phyloP scores from a whole-genome alignment of 805 yeast species.

The Suhomyces vadensis region DNA sequence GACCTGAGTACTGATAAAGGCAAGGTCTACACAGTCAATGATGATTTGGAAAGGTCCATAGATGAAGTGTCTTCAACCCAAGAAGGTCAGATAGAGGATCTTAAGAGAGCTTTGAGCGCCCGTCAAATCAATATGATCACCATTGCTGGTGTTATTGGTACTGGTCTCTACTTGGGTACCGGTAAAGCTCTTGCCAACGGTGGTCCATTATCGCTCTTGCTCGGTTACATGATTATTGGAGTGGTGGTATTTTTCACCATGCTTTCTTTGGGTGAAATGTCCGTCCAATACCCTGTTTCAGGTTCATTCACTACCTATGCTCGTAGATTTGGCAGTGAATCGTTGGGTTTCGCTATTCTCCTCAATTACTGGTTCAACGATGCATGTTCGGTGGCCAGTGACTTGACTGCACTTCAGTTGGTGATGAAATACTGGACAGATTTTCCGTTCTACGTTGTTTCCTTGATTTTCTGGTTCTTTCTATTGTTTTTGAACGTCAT shows the following conservation, averaged over 20 bases:
- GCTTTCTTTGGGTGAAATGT: slow-evolving; percentile 57
- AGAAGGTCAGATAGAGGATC: slow-evolving; percentile 9
- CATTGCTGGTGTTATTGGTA: slow-evolving; percentile 39
- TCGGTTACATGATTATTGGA: slow-evolving; percentile 38
- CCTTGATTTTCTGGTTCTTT: slow-evolving; percentile 55
- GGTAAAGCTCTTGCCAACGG: slow-evolving; percentile 32
- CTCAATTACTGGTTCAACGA: slow-evolving; percentile 54
- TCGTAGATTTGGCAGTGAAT: slow-evolving; percentile 48
- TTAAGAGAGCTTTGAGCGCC: slow-evolving; percentile 12
- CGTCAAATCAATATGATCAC: slow-evolving; percentile 38
- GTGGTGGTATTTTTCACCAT: slow-evolving; percentile 53
- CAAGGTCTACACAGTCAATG: neutral
- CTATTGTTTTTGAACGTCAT: slow-evolving; percentile 43
- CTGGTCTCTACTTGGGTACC: slow-evolving; percentile 36
- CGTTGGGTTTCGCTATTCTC: slow-evolving; percentile 54
- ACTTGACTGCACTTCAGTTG: slow-evolving; percentile 48
- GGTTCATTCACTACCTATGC: slow-evolving; percentile 57
- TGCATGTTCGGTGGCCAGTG: slow-evolving; percentile 49
- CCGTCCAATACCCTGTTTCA: slow-evolving; percentile 53
- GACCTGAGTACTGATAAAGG: neutral
- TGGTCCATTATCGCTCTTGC: slow-evolving; percentile 33
- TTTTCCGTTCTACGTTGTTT: slow-evolving; percentile 51
- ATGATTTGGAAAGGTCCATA: slow-evolving; percentile 11
- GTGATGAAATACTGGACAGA: slow-evolving; percentile 50
- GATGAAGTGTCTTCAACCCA: slow-evolving; percentile 9